Evolutionary conservation across 257 asterid genomes (phyloP), one percentile per base, ranked within the genome.

Genomic region (Marsdenia floribunda): DNA sequence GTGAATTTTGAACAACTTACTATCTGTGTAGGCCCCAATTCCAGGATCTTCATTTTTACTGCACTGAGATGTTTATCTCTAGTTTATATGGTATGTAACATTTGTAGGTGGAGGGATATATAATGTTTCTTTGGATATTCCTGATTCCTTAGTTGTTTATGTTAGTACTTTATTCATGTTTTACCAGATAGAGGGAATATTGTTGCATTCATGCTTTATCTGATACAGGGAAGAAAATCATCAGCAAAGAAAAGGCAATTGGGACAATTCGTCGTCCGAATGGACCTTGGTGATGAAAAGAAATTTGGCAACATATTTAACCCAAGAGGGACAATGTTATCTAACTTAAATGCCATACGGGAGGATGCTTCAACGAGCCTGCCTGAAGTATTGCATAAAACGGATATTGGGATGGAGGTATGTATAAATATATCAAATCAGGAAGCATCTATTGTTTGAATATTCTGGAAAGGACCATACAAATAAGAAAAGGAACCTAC

Each of bases 231-330:
- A 29, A 72, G 72, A n/a, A 68, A 76, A 77, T 76, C 87, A 72
- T 74, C 82, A 19, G 75, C 83, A 74, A 75, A 73, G 83, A 75
- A 72, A 73, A 79, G 83, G 73, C 73, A 78, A 70, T 40, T 72
- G 22, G 81, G 86, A 59, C 82, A 73, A 68, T 81, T 81, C 68
- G 73, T 73, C 52, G 81, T 81, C 46, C 72, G 79, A 71, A 71
- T 73, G 77, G 85, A 77, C 74, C 67, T 67, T 71, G 79, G 83
- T 60, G 83, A 76, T 44, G 33, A 71, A 37, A 54, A 29, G 75
- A 71, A 37, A 19, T 71, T 71, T 54, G 44, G 46, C 24, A 22
- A 35, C 26, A 16, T 13, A 7, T 26, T 49, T 52, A 44, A 10
- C 65, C 65, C 35, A 64, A 70, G 64, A 11, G 65, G 74, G 24